Conservation (phyloP, 1,284 basidiomycete species). For the Rhodotorula mucilaginosa region DNA sequence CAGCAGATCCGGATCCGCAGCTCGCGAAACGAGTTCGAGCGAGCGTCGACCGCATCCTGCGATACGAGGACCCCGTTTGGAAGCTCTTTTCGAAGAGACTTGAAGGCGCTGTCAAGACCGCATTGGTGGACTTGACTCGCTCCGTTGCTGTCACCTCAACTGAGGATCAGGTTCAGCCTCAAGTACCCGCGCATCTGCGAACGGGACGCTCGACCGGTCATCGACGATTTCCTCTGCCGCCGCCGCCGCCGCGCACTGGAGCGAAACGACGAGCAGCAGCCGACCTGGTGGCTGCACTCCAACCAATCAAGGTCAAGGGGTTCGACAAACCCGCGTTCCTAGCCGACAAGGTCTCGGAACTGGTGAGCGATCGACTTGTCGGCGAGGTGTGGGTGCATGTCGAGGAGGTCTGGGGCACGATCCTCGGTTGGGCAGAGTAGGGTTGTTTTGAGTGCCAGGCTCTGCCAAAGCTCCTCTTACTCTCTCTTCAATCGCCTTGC, state of each 20-base stretch:
- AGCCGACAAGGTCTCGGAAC: conserved; percentile 46
- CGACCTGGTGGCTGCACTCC: not conserved
- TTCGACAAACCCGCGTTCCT: conserved; percentile 55
- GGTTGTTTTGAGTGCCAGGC: too few relatives aligned
- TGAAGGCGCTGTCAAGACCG: conserved; percentile 53
- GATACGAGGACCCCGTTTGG: conserved; percentile 7
- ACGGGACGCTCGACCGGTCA: not conserved
- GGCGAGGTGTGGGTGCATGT: conserved; percentile 51
- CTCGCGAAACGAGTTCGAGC: not conserved
- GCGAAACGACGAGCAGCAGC: too few relatives aligned
- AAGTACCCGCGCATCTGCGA: conserved; percentile 31
- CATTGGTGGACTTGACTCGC: conserved; percentile 16
- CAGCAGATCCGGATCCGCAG: not conserved
- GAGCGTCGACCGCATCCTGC: conserved; percentile 1
- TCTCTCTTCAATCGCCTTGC: not conserved
- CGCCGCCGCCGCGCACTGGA: not conserved
- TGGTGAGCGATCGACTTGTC: conserved; percentile 42
- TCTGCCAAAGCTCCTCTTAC: not conserved
- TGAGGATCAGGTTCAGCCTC: not conserved
- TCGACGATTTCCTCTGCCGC: too few relatives aligned
- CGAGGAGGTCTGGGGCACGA: conserved; percentile 50
- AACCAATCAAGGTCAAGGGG: conserved; percentile 50
- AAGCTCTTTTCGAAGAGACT: conserved; percentile 50
- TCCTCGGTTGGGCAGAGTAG: conserved; percentile 1
- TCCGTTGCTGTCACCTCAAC: too few relatives aligned